Evolutionary conservation across 495 filamentous ascomycete species (phyloP).

Genomic region (Trichoderma parareesei): DNA sequence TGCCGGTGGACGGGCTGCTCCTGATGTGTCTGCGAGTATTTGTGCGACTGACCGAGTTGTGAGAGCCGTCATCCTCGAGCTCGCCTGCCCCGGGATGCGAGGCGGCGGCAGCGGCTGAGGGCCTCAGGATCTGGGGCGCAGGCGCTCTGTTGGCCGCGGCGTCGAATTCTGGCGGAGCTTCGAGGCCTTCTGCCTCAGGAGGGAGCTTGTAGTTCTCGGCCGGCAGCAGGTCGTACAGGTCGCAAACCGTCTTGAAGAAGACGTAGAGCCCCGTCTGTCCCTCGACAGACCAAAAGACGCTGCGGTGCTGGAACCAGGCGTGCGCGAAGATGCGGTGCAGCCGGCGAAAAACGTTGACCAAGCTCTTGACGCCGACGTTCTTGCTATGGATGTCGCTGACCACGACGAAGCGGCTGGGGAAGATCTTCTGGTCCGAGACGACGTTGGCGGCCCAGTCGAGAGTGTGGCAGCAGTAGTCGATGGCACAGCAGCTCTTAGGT

Average conservation of each 20-base stretch:
- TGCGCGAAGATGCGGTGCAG: constrained; percentile 97
- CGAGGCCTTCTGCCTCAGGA: constrained; percentile 77
- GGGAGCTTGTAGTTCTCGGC: constrained; percentile 94
- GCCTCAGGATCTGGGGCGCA: constrained; percentile 37
- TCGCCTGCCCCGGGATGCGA: constrained; percentile 22
- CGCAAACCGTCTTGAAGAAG: constrained; percentile 95
- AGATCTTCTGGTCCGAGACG: constrained; percentile 81
- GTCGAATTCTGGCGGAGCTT: constrained; percentile 26
- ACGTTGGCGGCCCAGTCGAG: constrained; percentile 93
- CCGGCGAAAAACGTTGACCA: constrained; percentile 88
- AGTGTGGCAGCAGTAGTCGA: constrained; percentile 98
- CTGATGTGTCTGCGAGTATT: constrained; percentile 67
- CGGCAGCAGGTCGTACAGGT: constrained; percentile 78
- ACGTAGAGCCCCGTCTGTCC: constrained; percentile 78
- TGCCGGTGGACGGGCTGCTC: constrained; percentile 67
- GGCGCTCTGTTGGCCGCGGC: constrained; percentile 15
- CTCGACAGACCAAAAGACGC: constrained; percentile 96
- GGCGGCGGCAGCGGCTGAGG: constrained; percentile 24
- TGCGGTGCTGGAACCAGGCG: constrained; percentile 94
- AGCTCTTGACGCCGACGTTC: constrained; percentile 64
- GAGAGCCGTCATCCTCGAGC: constrained; percentile 36
- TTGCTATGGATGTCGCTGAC: constrained; percentile 49
- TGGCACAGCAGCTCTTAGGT: constrained; percentile 91
- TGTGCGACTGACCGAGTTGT: constrained; percentile 36
- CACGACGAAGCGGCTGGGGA: constrained; percentile 78